Percentiles rank a stretch among this genome's conserved stretches.
Conservation (phyloP, 305 asterid species). For the Lippia alba region DNA sequence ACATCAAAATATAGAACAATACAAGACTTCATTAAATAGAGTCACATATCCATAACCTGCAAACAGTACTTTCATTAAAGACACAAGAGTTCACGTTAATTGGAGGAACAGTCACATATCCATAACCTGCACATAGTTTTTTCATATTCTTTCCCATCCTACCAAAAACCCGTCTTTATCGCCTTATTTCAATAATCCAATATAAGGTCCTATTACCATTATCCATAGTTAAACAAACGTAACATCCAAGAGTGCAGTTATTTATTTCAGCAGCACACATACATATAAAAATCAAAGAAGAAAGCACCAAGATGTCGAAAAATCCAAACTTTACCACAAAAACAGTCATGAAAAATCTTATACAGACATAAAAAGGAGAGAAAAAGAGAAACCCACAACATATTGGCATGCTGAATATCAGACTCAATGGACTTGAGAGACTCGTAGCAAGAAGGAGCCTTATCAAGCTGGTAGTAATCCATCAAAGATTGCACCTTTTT, state of each 20-base stretch:
- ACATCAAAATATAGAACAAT: not conserved
- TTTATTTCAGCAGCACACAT: too few species aligned
- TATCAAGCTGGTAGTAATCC: slow-evolving; percentile 3
- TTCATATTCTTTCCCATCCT: not conserved
- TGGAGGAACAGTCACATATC: not conserved
- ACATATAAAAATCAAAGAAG: not conserved
- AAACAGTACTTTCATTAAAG: not conserved
- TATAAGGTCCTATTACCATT: too few species aligned
- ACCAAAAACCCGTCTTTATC: not conserved
- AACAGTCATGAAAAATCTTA: not conserved
- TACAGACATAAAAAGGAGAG: not conserved
- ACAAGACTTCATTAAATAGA: not conserved
- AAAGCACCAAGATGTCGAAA: slow-evolving; percentile 9
- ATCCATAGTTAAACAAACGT: too few species aligned
- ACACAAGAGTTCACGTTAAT: not conserved
- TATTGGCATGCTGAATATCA: slow-evolving; percentile 5
- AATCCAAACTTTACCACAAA: not conserved
- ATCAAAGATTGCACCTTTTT: not conserved
- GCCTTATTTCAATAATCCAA: too few species aligned
- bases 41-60: not conserved
- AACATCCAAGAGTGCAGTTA: not conserved
- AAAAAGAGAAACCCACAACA: slow-evolving; percentile 1
- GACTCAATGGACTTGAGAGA: slow-evolving; percentile 7
- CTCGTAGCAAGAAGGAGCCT: slow-evolving; percentile 6
- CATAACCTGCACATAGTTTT: not conserved